phyloP scores from a whole-genome alignment of 495 filamentous ascomycete genomes.

The Neurospora sp. region DNA sequence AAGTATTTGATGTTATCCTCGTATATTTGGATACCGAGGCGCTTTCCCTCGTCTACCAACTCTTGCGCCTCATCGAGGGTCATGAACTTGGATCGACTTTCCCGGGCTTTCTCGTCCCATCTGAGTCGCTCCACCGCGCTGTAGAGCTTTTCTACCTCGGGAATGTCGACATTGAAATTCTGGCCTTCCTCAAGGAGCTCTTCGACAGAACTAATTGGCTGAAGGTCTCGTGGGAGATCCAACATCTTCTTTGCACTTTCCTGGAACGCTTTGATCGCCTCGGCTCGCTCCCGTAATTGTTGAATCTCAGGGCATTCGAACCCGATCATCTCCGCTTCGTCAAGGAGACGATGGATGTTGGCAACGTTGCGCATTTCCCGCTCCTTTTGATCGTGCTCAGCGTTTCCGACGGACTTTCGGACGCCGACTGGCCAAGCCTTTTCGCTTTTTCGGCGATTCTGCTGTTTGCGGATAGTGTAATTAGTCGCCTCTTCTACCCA shows the following conservation, averaged over 20 bases:
- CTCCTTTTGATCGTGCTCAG: conserved; percentile 68
- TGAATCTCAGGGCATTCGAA: conserved; percentile 94
- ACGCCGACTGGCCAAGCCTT: conserved; percentile 69
- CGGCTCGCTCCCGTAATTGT: conserved; percentile 75
- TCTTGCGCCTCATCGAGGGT: conserved; percentile 68
- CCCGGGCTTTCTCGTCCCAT: conserved; percentile 73
- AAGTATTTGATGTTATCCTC: conserved; percentile 70
- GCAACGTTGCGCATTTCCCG: conserved; percentile 83
- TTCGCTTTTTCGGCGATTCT: conserved; percentile 95
- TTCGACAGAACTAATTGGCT: conserved; percentile 62
- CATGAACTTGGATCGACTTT: conserved; percentile 49
- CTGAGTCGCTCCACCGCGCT: conserved; percentile 72
- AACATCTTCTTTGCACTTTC: conserved; percentile 62
- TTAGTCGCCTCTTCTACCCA: conserved; percentile 97
- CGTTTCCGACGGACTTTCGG: conserved; percentile 56
- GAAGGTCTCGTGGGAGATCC: conserved; percentile 39
- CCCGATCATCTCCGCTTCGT: conserved; percentile 74
- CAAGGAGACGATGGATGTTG: conserved; percentile 76
- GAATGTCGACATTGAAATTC: conserved; percentile 87
- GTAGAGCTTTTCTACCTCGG: conserved; percentile 79
- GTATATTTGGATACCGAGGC: conserved; percentile 63
- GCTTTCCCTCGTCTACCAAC: conserved; percentile 63
- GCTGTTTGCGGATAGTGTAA: conserved; percentile 96
- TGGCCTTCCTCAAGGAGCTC: conserved; percentile 81
- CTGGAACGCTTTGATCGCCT: conserved; percentile 82